Percentiles rank a stretch among this genome's conserved stretches.
phyloP scores from a whole-genome alignment of 2,329 filamentous ascomycete species.

The Neurospora sp. region DNA sequence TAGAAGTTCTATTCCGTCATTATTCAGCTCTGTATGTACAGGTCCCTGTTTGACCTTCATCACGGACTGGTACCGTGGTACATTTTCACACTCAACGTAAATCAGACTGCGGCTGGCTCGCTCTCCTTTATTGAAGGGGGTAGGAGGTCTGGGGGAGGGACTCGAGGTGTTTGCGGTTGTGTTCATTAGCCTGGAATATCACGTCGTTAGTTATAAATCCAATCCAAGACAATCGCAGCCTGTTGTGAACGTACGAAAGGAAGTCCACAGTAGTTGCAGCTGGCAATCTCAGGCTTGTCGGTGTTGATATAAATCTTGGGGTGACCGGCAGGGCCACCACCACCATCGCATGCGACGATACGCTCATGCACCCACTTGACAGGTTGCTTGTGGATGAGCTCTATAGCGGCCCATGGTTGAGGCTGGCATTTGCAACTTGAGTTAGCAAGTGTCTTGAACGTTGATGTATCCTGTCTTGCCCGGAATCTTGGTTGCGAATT shows the following conservation, averaged over 20 bases:
- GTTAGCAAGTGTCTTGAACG: conserved; percentile 19
- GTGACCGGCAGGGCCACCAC: conserved; percentile 81
- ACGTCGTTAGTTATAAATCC: conserved; percentile 12
- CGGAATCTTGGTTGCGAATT: background rate
- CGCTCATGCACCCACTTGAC: conserved; percentile 83
- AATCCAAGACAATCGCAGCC: background rate
- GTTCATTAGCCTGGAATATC: conserved; percentile 66
- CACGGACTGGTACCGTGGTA: background rate
- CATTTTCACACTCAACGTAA: background rate
- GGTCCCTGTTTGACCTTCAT: background rate
- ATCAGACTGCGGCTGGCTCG: background rate
- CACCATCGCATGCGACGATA: conserved; percentile 81
- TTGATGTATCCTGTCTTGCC: background rate
- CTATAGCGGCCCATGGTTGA: conserved; percentile 79
- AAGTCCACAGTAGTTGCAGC: conserved; percentile 86
- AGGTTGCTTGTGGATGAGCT: conserved; percentile 90
- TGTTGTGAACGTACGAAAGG: conserved; percentile 64
- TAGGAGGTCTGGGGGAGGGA: conserved; percentile 72
- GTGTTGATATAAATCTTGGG: conserved; percentile 95
- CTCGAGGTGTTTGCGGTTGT: conserved; percentile 76
- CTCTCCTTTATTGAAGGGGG: conserved; percentile 42
- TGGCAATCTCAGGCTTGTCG: conserved; percentile 88
- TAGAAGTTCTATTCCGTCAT: background rate
- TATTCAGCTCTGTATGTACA: conserved; percentile 4
- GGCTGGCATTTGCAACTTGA: conserved; percentile 46